These are phyloP conservation scores for Tolypocladium pustulatum DNA, from an alignment of 2,329 filamentous ascomycete species.

Conservation along the genomic window DNA sequence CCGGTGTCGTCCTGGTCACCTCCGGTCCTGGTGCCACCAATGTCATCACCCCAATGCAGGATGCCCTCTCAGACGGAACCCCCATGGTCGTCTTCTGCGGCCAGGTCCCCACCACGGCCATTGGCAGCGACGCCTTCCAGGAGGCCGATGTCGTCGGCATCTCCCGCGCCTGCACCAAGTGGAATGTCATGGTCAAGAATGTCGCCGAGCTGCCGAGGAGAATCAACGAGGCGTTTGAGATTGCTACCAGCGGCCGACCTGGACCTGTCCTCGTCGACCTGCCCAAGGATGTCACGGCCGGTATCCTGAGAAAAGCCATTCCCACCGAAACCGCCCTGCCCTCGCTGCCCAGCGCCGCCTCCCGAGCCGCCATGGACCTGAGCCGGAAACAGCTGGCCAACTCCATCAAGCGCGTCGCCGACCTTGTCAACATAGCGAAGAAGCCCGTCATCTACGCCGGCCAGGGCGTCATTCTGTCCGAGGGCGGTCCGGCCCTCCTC, in stretches of 20 bases:
- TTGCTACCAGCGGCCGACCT: conserved; percentile 86
- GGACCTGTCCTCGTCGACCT: conserved; percentile 93
- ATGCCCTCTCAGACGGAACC: conserved; percentile 89
- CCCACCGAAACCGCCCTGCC: conserved; percentile 66
- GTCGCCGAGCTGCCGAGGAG: conserved; percentile 84
- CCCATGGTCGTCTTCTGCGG: conserved; percentile 94
- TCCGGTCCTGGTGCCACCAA: conserved; percentile 96
- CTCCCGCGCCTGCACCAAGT: conserved; percentile 91
- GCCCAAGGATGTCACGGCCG: conserved; percentile 91
- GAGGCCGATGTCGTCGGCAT: conserved; percentile 93
- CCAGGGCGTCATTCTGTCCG: conserved; percentile 72
- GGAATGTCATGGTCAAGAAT: conserved; percentile 98
- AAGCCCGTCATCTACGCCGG: conserved; percentile 94
- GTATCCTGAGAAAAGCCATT: conserved; percentile 72
- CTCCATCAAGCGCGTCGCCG: conserved; percentile 67
- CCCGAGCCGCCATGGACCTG: conserved; percentile 65
- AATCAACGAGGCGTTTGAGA: conserved; percentile 97
- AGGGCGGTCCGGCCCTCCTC: conserved; percentile 69
- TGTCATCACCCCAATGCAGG: conserved; percentile 91
- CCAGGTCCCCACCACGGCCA: conserved; percentile 81
- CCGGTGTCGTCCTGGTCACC: conserved; percentile 91
- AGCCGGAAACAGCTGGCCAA: conserved; percentile 60
- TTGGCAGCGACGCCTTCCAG: conserved; percentile 94
- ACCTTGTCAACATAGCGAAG: conserved; percentile 79
- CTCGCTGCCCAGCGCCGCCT: conserved; percentile 75